Conservation (phyloP, 73 alveolate species). For the Symbiodinium pilosum region DNA sequence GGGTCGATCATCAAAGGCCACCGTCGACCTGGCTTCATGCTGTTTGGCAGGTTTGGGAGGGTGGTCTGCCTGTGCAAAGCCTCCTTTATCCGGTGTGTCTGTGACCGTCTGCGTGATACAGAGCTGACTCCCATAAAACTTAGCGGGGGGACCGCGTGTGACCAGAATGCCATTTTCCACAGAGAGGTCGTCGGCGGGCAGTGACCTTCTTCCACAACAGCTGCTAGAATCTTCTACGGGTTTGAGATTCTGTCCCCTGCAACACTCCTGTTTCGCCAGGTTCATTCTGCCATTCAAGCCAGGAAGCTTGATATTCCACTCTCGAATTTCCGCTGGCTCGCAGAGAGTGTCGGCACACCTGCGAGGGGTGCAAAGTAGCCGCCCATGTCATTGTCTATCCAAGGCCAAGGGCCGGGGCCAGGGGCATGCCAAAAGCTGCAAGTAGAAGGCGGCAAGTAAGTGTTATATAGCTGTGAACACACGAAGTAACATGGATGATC, state of each 20-base stretch:
- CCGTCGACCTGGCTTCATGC: slow-evolving; percentile 96
- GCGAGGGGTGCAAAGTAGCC: no score
- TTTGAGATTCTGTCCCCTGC: background rate
- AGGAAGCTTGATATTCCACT: slow-evolving; percentile 97
- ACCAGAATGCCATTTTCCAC: slow-evolving; percentile 99
- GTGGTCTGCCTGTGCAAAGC: background rate
- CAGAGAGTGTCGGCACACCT: slow-evolving; percentile 98
- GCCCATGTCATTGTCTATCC: no score
- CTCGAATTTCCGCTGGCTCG: slow-evolving; percentile 99
- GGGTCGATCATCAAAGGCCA: slow-evolving; percentile 99
- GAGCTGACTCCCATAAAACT: no score
- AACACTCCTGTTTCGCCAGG: background rate
- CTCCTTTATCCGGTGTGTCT: background rate
- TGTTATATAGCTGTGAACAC: no score
- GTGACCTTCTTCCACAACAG: slow-evolving; percentile 11
- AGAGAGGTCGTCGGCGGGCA: slow-evolving; percentile 99
- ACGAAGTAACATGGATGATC: no score
- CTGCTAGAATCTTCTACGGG: background rate
- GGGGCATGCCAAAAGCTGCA: no score
- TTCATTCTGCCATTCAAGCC: background rate
- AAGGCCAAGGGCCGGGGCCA: no score
- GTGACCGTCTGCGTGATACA: background rate
- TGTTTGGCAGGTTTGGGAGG: background rate
- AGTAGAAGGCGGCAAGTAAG: no score
- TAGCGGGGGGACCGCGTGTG: slow-evolving; percentile 97